These are phyloP conservation scores for Pyrenophora graminea DNA, from an alignment of 2,329 filamentous ascomycete genomes.

Conservation along the genomic window DNA sequence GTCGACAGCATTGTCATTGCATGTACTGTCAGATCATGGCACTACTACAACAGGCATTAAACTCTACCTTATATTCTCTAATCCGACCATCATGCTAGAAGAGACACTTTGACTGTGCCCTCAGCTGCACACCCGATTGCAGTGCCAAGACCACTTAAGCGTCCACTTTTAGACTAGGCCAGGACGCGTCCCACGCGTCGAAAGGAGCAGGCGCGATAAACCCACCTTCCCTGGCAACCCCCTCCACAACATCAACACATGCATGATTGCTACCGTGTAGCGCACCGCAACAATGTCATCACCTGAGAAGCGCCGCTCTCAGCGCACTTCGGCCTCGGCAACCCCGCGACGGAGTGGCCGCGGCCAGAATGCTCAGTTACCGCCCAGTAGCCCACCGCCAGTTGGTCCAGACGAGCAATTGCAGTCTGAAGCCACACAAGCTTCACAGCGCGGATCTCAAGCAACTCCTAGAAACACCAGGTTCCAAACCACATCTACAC, in stretches of 20 bases:
- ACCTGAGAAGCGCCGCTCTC: constrained; percentile 59
- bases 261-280: constrained; percentile 9
- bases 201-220: constrained; percentile 23
- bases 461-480: constrained; percentile 54
- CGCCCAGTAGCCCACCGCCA: constrained; percentile 54
- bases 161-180: constrained; percentile 18
- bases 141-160: constrained; percentile 15
- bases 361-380: constrained; percentile 59
- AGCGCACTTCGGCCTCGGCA: constrained; percentile 59
- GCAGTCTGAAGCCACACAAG: constrained; percentile 49
- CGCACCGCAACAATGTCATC: constrained; percentile 60
- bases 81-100: no score
- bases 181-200: constrained; percentile 33
- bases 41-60: no score
- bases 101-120: not conserved
- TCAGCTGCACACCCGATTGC: not conserved
- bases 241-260: constrained; percentile 13
- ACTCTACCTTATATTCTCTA: not conserved
- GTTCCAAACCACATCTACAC: constrained; percentile 53
- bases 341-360: constrained; percentile 61
- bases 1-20: no score
- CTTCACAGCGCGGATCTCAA: constrained; percentile 44
- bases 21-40: not conserved
- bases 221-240: constrained; percentile 19
- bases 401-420: constrained; percentile 51